Percentiles rank a stretch among this genome's conserved stretches.
Evolutionary conservation across 2,329 filamentous ascomycete genomes (phyloP).

Genomic region (Xylogone sp.): DNA sequence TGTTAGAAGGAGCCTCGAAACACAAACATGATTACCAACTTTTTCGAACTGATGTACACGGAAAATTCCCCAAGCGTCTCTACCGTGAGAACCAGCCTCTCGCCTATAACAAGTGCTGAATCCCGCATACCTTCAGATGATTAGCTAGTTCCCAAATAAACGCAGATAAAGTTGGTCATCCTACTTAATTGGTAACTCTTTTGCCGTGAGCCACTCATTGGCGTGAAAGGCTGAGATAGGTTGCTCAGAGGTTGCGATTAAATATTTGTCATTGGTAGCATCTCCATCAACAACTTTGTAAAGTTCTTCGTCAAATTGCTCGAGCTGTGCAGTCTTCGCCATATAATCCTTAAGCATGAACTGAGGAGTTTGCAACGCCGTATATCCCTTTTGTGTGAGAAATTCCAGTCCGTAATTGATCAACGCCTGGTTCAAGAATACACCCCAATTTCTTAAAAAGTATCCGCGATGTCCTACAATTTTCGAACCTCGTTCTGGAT

Average conservation of each 20-base stretch:
- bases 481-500: constrained; percentile 89
- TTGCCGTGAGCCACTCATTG: constrained; percentile 84
- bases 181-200: constrained; percentile 84
- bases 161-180: constrained; percentile 1
- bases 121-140: constrained; percentile 59
- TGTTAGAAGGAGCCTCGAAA: constrained; percentile 9
- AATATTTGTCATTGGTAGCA: constrained; percentile 80
- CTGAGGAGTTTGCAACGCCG: constrained; percentile 78
- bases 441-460: constrained; percentile 84
- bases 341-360: constrained; percentile 96
- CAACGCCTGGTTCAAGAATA: constrained; percentile 88
- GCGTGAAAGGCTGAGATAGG: constrained; percentile 90
- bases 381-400: constrained; percentile 76
- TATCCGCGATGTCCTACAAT: constrained; percentile 93
- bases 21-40: constrained; percentile 38
- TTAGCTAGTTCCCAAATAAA: constrained; percentile 5
- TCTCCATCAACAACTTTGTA: constrained; percentile 95
- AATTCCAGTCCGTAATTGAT: constrained; percentile 95
- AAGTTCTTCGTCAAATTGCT: constrained; percentile 95
- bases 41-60: constrained; percentile 98
- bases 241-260: constrained; percentile 83
- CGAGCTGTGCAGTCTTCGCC: constrained; percentile 96
- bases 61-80: constrained; percentile 97
- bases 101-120: constrained; percentile 95
- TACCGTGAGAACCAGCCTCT: constrained; percentile 87